Evolutionary conservation across 768 basidiomycete species (phyloP).

Genomic region (Panaeolus cyanescens): DNA sequence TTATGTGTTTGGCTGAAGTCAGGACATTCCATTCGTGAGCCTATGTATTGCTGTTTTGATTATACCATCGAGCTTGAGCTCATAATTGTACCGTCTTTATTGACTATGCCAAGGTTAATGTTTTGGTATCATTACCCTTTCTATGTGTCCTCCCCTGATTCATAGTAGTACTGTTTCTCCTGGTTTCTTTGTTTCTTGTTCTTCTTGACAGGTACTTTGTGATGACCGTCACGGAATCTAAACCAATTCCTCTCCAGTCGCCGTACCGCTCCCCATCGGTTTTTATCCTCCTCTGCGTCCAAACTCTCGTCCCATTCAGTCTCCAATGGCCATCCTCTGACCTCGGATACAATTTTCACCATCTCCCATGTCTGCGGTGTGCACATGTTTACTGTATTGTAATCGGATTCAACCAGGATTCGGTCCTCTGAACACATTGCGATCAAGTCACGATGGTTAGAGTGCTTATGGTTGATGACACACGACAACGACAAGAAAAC

Average conservation of each 20-base stretch:
- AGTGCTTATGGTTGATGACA: constrained; percentile 76
- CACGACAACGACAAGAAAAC: constrained; percentile 88
- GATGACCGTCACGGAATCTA: constrained; percentile 53
- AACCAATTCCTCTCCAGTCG: constrained; percentile 74
- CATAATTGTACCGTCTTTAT: background rate
- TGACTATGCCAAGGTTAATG: background rate
- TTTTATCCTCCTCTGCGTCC: constrained; percentile 30
- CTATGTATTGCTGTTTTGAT: background rate
- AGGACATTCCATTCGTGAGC: background rate
- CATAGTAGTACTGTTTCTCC: constrained; percentile 11
- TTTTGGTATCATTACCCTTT: background rate
- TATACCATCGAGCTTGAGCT: background rate
- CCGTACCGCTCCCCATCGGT: constrained; percentile 64
- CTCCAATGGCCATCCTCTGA: constrained; percentile 81
- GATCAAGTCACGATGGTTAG: constrained; percentile 65
- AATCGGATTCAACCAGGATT: constrained; percentile 88
- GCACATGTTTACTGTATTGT: constrained; percentile 61
- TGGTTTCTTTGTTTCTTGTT: constrained; percentile 15
- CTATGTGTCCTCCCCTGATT: constrained; percentile 12
- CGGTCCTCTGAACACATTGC: constrained; percentile 61
- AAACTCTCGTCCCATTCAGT: constrained; percentile 48
- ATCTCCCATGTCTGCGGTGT: constrained; percentile 77
- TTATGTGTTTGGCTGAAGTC: constrained; percentile 45
- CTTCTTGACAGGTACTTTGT: constrained; percentile 25
- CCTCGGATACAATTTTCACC: constrained; percentile 65